Evolutionary conservation across 1,284 basidiomycete species (phyloP).

Genomic region (Cystobasidium slooffiae): DNA sequence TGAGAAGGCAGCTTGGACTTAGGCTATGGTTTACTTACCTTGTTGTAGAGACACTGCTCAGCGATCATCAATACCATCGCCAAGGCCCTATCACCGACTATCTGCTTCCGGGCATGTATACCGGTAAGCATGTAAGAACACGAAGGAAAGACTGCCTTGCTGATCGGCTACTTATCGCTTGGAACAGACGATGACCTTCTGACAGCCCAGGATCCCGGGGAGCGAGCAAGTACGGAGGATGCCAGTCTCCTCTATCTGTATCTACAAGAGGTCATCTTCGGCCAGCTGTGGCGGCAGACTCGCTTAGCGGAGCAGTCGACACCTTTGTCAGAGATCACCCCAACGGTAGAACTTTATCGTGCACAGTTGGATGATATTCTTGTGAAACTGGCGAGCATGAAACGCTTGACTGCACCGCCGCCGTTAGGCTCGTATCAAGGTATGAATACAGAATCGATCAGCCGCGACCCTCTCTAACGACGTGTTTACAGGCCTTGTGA

Average conservation of each 20-base stretch:
- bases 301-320: not conserved
- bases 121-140: not conserved
- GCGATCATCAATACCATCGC: slow-evolving; percentile 1
- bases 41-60: not conserved
- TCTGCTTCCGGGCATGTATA: slow-evolving; percentile 1
- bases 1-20: not conserved
- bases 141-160: not conserved
- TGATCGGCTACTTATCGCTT: not conserved
- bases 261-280: slow-evolving; percentile 4
- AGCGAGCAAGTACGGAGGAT: not conserved
- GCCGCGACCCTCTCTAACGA: not conserved
- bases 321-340: not conserved
- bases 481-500: not conserved
- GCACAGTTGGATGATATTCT: not conserved
- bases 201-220: not conserved
- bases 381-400: not conserved
- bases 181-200: not conserved
- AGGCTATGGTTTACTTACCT: slow-evolving; percentile 10
- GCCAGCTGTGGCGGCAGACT: not conserved
- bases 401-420: not conserved
- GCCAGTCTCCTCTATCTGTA: not conserved
- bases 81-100: not conserved
- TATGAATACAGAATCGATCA: not conserved
- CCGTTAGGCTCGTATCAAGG: not conserved
- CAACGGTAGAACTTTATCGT: not conserved